Conservation (phyloP, 306 rosid genomes). For the Luffa acutangula region DNA sequence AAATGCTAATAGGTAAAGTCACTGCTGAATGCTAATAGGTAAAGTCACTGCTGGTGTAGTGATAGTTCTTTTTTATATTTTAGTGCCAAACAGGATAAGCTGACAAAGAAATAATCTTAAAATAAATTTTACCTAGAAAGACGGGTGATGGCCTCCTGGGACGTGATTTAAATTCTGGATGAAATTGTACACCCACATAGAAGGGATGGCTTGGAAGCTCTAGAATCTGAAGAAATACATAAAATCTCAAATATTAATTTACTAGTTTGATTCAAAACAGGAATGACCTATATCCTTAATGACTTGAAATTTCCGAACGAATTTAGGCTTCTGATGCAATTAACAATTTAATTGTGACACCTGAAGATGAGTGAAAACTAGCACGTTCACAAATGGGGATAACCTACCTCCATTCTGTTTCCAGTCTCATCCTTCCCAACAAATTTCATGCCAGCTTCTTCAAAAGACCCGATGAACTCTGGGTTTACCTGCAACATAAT, state of each 20-base stretch:
- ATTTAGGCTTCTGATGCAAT: neutral
- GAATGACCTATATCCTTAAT: neutral
- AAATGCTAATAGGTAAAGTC: neutral
- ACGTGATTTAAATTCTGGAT: conserved; percentile 97
- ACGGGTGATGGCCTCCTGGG: conserved; percentile 83
- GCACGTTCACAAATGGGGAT: conserved; percentile 11
- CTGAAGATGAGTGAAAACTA: conserved; percentile 8
- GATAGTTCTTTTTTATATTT: neutral
- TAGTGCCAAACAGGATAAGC: neutral
- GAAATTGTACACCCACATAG: conserved; percentile 90
- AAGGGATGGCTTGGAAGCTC: conserved; percentile 90
- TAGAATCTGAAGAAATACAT: conserved; percentile 47
- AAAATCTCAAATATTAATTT: neutral
- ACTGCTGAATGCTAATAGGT: neutral
- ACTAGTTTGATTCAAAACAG: neutral
- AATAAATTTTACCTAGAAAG: conserved; percentile 53
- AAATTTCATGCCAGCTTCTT: conserved; percentile 81
- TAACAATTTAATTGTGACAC: conserved; percentile 9
- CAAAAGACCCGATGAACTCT: conserved; percentile 54
- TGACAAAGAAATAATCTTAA: neutral
- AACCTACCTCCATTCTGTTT: conserved; percentile 92
- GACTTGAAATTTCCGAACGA: neutral
- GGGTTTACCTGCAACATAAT: conserved; percentile 69
- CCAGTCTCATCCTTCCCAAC: conserved; percentile 90
- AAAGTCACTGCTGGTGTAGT: neutral